Base-by-base conservation (phyloP, 768 basidiomycete genomes). In the Leucosporidium scottii region DNA sequence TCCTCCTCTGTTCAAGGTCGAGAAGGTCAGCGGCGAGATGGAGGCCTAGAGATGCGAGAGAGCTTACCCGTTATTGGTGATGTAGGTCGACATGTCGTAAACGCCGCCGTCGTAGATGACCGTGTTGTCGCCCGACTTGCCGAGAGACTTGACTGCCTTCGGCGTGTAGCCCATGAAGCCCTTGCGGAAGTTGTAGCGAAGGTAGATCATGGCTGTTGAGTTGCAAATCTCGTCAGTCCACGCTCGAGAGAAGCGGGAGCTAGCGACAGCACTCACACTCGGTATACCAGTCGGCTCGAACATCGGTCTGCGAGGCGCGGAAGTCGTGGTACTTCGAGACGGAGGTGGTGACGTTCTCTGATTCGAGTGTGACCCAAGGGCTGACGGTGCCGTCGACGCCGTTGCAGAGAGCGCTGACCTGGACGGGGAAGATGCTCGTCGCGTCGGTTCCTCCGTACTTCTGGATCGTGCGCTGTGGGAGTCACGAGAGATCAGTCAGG, bases 221-320 rank as follows among this genome's bases (percentile, higher is more conserved):
- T 10, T 10, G 15, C 13, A 59, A 27, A 30, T 3, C 20, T 13
- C 8, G 64, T 50, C 30, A 58, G 31, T 21, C 27, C 20, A 27
- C 4, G 58, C 2, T 27, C 49, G 21, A 60, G 39, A 61, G 21
- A 25, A 57, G 47, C n/a, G 13, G 20, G 23, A 47, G 12, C n/a
- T n/a, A 28, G 1, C 10, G 27, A 23, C n/a, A 49, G 23, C n/a
- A 10, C 64, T 30, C 39, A 72, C 71, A 69, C 80, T 98, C 89
- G 72, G 89, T 93, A 78, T 98, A 99, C 96, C 96, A 99, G 76
- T 99, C 96, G 0, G 96, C 94, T 13, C 96, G 85, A 0, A 88
- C 87, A 75, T 98, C 94, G 67, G 86, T 88, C 47, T 87, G 88
- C 59, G 82, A 86, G 0, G 87, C 87, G 23, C 94, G 89, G 85